Percentiles rank a stretch among this genome's conserved stretches.
These are phyloP conservation scores for Eucalyptus caleyi DNA, from an alignment of 345 rosid species.

Conservation along the genomic window DNA sequence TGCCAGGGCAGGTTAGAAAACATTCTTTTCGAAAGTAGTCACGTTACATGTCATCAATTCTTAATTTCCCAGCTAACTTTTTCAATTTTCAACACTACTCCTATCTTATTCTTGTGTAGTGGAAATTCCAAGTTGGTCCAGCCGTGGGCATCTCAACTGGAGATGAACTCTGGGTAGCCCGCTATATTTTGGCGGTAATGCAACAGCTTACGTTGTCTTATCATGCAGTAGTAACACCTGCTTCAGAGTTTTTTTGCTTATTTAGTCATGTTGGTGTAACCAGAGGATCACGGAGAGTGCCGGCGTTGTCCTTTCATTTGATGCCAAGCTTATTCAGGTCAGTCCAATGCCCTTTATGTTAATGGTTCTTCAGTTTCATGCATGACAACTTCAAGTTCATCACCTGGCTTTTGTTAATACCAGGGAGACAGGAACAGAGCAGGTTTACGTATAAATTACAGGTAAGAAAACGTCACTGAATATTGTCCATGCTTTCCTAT, in stretches of 20 bases:
- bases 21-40: no score
- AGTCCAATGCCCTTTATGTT: background rate
- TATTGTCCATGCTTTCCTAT: background rate
- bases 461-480: slow-evolving; percentile 14
- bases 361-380: background rate
- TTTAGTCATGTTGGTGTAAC: background rate
- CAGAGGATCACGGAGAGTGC: slow-evolving; percentile 94
- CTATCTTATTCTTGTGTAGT: no score
- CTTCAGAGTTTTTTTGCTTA: background rate
- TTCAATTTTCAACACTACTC: no score
- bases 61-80: no score
- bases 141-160: no score
- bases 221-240: no score
- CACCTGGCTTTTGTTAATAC: background rate
- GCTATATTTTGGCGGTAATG: no score
- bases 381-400: background rate
- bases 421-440: slow-evolving; percentile 91
- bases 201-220: no score
- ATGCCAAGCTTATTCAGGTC: slow-evolving; percentile 54
- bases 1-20: no score
- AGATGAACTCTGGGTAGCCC: no score
- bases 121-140: no score
- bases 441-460: slow-evolving; percentile 78
- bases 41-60: no score
- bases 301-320: slow-evolving; percentile 74